phyloP scores from a whole-genome alignment of 164 flowering plant genomes.

The Paratinospora sagittata region DNA sequence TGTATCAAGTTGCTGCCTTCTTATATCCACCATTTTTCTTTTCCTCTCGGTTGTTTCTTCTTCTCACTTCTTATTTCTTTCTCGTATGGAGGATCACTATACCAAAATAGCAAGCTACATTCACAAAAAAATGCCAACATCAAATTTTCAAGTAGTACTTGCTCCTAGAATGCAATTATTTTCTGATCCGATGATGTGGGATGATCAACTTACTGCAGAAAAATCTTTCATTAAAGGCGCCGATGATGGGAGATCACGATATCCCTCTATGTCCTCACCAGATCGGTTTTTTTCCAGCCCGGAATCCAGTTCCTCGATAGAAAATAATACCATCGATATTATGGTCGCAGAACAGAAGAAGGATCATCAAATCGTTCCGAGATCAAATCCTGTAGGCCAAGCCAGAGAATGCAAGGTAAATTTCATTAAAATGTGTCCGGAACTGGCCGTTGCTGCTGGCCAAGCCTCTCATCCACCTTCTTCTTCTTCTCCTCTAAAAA shows the following conservation, averaged over 20 bases:
- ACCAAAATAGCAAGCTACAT: conserved; percentile 32
- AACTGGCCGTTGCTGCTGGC: too few relatives aligned
- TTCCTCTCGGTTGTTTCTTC: conserved; percentile 2
- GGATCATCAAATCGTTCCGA: conserved; percentile 16
- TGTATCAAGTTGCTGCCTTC: conserved; percentile 14
- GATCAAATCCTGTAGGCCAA: conserved; percentile 10
- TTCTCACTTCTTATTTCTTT: too few relatives aligned
- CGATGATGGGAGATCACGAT: conserved; percentile 1
- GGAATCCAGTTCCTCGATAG: conserved; percentile 26
- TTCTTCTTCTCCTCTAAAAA: conserved; percentile 11
- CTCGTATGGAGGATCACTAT: too few relatives aligned
- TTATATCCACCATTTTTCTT: conserved; percentile 12
- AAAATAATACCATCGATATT: too few relatives aligned
- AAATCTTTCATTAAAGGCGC: conserved; percentile 13
- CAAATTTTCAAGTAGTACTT: conserved; percentile 7
- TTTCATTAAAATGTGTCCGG: conserved; percentile 41
- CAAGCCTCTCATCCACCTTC: conserved; percentile 20
- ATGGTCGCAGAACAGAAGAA: conserved; percentile 8
- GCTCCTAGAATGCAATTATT: conserved; percentile 23
- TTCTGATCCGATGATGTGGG: conserved; percentile 19
- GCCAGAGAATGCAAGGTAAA: conserved; percentile 15
- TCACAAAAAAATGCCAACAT: conserved; percentile 23
- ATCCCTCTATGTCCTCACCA: conserved; percentile 11
- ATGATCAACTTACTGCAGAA: conserved; percentile 12
- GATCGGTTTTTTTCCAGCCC: conserved; percentile 23